Evolutionary conservation across 2,329 filamentous ascomycete genomes (phyloP).

Genomic region (Aspergillus niger): DNA sequence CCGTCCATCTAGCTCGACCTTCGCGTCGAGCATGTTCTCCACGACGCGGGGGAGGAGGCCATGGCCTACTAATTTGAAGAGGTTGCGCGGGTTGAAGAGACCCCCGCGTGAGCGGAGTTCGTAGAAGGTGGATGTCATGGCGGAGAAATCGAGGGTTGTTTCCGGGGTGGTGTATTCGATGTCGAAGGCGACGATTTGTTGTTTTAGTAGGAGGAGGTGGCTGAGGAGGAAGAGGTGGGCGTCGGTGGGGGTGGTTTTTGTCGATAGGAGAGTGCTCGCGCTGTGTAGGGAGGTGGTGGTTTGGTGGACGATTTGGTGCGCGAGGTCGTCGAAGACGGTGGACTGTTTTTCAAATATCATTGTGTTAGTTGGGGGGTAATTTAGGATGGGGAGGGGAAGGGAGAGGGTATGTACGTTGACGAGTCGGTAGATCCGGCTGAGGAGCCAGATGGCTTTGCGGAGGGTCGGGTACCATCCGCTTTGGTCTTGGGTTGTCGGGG

Average conservation of each 20-base stretch:
- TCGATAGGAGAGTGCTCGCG: slow-evolving; percentile 71
- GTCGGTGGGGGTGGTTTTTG: slow-evolving; percentile 66
- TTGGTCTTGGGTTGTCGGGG: slow-evolving; percentile 53
- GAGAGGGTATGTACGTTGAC: slow-evolving; percentile 56
- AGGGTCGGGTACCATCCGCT: slow-evolving; percentile 68
- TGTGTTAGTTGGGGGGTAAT: slow-evolving; percentile 18
- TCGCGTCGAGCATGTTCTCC: slow-evolving; percentile 71
- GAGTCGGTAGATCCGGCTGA: slow-evolving; percentile 69
- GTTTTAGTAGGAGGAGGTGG: slow-evolving; percentile 91
- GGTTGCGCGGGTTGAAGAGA: slow-evolving; percentile 65
- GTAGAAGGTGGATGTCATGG: slow-evolving; percentile 66
- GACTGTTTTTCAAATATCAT: slow-evolving; percentile 45
- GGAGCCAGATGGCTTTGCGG: slow-evolving; percentile 67
- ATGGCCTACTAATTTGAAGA: slow-evolving; percentile 60
- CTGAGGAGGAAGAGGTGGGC: slow-evolving; percentile 91
- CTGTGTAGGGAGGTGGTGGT: slow-evolving; percentile 80
- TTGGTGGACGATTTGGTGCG: slow-evolving; percentile 83
- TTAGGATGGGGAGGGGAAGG: background rate
- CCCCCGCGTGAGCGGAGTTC: slow-evolving; percentile 66
- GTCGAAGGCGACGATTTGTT: slow-evolving; percentile 93
- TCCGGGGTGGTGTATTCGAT: slow-evolving; percentile 75
- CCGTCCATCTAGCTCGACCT: slow-evolving; percentile 66
- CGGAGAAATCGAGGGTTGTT: slow-evolving; percentile 67
- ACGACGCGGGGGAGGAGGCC: slow-evolving; percentile 66
- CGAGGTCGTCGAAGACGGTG: slow-evolving; percentile 70